Evolutionary conservation across 2,329 filamentous ascomycete genomes (phyloP).

Genomic region (Hypoxylon sp.): DNA sequence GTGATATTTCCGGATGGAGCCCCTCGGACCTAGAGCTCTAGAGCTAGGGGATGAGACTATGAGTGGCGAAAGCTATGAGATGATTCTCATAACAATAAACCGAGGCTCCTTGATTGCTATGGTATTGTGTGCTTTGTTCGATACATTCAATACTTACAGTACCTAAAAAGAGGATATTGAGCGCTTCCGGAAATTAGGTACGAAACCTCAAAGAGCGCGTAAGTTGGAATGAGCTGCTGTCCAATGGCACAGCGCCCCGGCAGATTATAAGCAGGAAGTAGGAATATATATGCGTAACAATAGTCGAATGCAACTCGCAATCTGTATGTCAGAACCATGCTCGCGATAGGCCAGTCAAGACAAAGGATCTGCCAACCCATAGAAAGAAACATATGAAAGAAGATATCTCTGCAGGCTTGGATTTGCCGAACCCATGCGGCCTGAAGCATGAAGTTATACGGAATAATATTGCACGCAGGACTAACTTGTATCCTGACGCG

Average conservation of each 20-base stretch:
- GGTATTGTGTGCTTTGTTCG: too few relatives aligned
- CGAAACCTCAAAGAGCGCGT: neutral
- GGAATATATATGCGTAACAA: too few relatives aligned
- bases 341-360: slow-evolving; percentile 1
- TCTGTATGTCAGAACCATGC: neutral
- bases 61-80: slow-evolving; percentile 19
- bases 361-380: slow-evolving; percentile 14
- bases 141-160: too few relatives aligned
- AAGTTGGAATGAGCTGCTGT: too few relatives aligned
- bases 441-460: slow-evolving; percentile 10
- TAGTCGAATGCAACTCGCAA: slow-evolving; percentile 1
- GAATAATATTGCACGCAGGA: slow-evolving; percentile 1
- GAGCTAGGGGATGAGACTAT: slow-evolving; percentile 3
- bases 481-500: slow-evolving; percentile 1
- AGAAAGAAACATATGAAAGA: too few relatives aligned
- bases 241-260: too few relatives aligned
- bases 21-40: too few relatives aligned
- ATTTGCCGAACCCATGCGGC: slow-evolving; percentile 22
- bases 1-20: slow-evolving; percentile 11
- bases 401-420: too few relatives aligned
- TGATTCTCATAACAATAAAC: slow-evolving; percentile 14
- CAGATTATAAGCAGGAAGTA: too few relatives aligned
- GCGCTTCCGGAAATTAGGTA: neutral
- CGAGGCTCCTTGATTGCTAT: slow-evolving; percentile 28
- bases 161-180: neutral